Evolutionary conservation across 495 filamentous ascomycete species (phyloP), one percentile per base, ranked within the genome.

Genomic region (Neurospora discreta): DNA sequence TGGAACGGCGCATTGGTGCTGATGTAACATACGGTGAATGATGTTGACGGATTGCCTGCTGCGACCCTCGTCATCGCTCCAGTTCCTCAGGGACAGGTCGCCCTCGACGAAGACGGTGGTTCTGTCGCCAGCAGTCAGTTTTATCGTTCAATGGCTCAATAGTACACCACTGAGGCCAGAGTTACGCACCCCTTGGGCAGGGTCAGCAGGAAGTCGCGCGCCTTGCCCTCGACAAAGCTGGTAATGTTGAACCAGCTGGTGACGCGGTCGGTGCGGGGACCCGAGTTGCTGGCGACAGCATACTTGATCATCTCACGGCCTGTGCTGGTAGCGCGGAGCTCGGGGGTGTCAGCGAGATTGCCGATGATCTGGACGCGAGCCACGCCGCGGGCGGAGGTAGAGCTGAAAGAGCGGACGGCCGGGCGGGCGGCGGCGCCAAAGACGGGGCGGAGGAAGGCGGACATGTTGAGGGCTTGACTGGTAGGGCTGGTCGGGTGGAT

Each of bases 181-280:
- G 39, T 33, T 40, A 79, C 91, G 80, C 84, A 96, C 93, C 94
- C 94, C 84, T 95, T 97, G 39, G 84, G 87, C 81, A 96, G 80
- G 71, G 81, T 79, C 70, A 89, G 77, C 43, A 94, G 73, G 78
- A 84, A 89, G 70, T 95, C 90, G 75, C 89, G 88, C 78, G 86
- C 82, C 26, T 82, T 87, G 39, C 89, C 88, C 23, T 87, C 85
- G 73, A 80, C 77, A 81, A 95, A 95, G 82, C 84, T 85, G 5
- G 87, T 80, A 46, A 97, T 82, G 68, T 84, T 85, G 85, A 91
- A 97, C 89, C 89, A 97, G 85, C 88, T 93, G 18, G 90, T 92
- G 74, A 87, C 80, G 68, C 85, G 83, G 79, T 92, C 90, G 3
- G 91, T 88, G 60, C 74, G 75, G 58, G 83, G 76, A 3, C 91